Base-by-base conservation (phyloP, 2,329 filamentous ascomycete species). In the Alternaria sp. region DNA sequence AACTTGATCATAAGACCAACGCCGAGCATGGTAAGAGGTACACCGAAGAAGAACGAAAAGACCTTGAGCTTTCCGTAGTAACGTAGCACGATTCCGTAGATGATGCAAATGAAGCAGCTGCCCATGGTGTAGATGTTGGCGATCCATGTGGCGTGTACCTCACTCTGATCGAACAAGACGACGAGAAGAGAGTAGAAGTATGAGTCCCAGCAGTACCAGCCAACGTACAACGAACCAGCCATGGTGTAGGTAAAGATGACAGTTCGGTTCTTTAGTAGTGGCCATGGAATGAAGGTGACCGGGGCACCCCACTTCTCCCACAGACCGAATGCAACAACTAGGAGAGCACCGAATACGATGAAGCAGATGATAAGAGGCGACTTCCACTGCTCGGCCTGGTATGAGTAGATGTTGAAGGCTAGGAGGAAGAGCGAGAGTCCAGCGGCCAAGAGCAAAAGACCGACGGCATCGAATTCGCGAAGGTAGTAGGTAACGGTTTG, bases 381-480 rank as follows among this genome's bases (percentile, higher is more conserved):
- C 7, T 61, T 69, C 80, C 80, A 82, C 16, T 64, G 56, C 55
- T 72, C 49, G 50, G 64, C 69, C 71, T 66, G 73, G 51, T 69
- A 68, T 3, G 74, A 67, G 68, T 77, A 77, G 34, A 93, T 81
- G 43, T 84, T 89, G 76, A 93, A 88, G 2, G 90, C 87, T 10
- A 93, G 84, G 16, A 93, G 81, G 73, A 93, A 87, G 16, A 92
- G 79, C 0, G 86, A 82, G 57, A 91, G 84, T 6, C 89, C 90
- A 2, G 80, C 81, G 2, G 85, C 83, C 50, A 91, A 82, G 6
- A 92, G 80, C 20, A 91, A 57, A 20, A 90, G 79, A 14, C 90
- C 89, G 5, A 87, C 51, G 2, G 87, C 73, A 71, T 92, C 90
- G 62, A 92, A 89, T 67, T 91, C 87, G 59, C 85, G 81, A 22